Base-by-base conservation (phyloP, 1,139 yeast species). In the Blastobotrys serpentis region DNA sequence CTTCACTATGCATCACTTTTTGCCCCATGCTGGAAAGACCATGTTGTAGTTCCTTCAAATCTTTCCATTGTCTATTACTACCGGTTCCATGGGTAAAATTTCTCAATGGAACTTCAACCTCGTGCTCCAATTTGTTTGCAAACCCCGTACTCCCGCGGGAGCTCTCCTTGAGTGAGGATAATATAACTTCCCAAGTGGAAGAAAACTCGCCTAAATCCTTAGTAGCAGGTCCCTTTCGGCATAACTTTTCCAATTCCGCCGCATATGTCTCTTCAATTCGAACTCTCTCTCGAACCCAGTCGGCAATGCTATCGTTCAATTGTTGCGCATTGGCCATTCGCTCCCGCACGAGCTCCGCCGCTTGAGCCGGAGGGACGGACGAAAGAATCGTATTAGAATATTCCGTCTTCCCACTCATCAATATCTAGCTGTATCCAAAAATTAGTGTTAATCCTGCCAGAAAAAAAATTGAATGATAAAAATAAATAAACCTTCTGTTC, bases 231-330 rank as follows among this genome's bases (percentile, higher is more conserved):
- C 55, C 52, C 42, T 59, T 55, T 22, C 58, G 52, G 4, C 65
- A 55, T 25, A 68, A 60, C 50, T 58, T 56, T 48, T 67, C 69
- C 45, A 70, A 62, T 52, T 67, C 70, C 10, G 52, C 44, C 6
- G 71, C 69, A 49, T 70, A 70, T 36, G 45, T 49, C 47, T 62
- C 64, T 50, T 66, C 70, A 46, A 68, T 62, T 29, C 62, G 57
- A 39, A 65, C 62, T 42, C 72, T 60, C 46, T 67, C 71, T 19
- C 60, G 58, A 26, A 69, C 55, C 72, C 73, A 70, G 32, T 64
- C 66, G 23, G 71, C 69, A 21, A 70, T 55, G 22, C 60, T 65
- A 18, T 61, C 63, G 50, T 65, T 63, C 21, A 66, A 52, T 13
- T 50, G 48, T 43, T 58, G 56, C 34, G 67, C 69, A 23, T 53